Conservation (phyloP, 2,329 filamentous ascomycete species). For the Bipolaris bicolor region DNA sequence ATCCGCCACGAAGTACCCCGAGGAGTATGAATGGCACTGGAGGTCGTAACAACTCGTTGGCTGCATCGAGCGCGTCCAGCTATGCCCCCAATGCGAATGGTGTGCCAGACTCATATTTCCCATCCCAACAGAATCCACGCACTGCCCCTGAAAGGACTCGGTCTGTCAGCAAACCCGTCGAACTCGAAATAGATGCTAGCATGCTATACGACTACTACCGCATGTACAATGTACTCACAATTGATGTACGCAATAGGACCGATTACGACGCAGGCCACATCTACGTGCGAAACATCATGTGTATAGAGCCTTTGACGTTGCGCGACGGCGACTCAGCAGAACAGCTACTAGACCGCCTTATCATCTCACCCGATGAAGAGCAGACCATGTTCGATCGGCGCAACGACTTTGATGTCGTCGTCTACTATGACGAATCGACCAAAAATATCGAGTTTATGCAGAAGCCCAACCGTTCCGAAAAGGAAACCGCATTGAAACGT, state of each 20-base stretch:
- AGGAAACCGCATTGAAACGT: slow-evolving; percentile 65
- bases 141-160: slow-evolving; percentile 35
- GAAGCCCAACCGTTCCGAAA: slow-evolving; percentile 51
- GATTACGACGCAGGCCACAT: slow-evolving; percentile 91
- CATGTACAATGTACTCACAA: slow-evolving; percentile 73
- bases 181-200: slow-evolving; percentile 68
- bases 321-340: slow-evolving; percentile 71
- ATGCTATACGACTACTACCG: slow-evolving; percentile 74
- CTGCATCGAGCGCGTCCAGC: slow-evolving; percentile 47
- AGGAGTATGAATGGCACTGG: slow-evolving; percentile 65
- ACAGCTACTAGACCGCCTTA: slow-evolving; percentile 69
- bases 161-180: slow-evolving; percentile 61
- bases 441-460: slow-evolving; percentile 64
- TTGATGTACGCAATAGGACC: slow-evolving; percentile 82
- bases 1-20: slow-evolving; percentile 69
- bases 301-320: slow-evolving; percentile 82
- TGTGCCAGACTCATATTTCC: slow-evolving; percentile 53
- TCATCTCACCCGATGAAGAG: slow-evolving; percentile 76
- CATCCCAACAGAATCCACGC: slow-evolving; percentile 30
- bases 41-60: slow-evolving; percentile 62
- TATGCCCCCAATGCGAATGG: slow-evolving; percentile 47
- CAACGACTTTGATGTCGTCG: slow-evolving; percentile 81
- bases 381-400: slow-evolving; percentile 73
- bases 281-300: slow-evolving; percentile 81
- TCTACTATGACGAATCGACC: slow-evolving; percentile 83